Evolutionary conservation across 768 basidiomycete species (phyloP).

Genomic region (Podaxis sp.): DNA sequence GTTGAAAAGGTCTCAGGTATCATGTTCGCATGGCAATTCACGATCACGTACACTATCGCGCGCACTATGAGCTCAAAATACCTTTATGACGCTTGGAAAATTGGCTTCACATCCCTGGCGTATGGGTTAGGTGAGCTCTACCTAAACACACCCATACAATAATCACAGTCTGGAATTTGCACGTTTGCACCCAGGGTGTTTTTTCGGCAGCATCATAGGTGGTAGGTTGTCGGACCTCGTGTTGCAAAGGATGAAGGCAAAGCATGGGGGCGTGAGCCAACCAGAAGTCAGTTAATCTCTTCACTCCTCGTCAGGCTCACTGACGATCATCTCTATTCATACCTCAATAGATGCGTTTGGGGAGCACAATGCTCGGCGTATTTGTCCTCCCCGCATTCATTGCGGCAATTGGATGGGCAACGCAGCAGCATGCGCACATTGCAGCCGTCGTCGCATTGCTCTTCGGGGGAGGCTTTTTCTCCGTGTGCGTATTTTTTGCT

Average conservation of each 20-base stretch:
- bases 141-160: background rate
- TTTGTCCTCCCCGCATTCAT: conserved; percentile 2
- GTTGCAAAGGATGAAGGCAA: conserved; percentile 33
- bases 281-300: conserved; percentile 54
- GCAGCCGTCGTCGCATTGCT: conserved; percentile 68
- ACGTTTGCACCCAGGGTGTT: conserved; percentile 25
- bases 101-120: conserved; percentile 72
- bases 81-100: conserved; percentile 60
- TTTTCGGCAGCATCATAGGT: conserved; percentile 38
- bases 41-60: conserved; percentile 68
- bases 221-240: conserved; percentile 40
- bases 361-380: conserved; percentile 49
- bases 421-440: conserved; percentile 58
- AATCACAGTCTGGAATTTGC: too few species aligned
- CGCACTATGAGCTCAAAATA: conserved; percentile 66
- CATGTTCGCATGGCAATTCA: conserved; percentile 34
- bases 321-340: background rate
- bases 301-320: background rate
- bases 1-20: background rate
- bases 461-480: conserved; percentile 71
- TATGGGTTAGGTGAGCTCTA: conserved; percentile 43
- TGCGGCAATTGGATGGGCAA: conserved; percentile 47
- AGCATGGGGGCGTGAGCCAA: conserved; percentile 37
- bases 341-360: conserved; percentile 61
- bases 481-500: conserved; percentile 47